Conservation (phyloP, 2,329 filamentous ascomycete species). For the Pseudocercospora eumusae region DNA sequence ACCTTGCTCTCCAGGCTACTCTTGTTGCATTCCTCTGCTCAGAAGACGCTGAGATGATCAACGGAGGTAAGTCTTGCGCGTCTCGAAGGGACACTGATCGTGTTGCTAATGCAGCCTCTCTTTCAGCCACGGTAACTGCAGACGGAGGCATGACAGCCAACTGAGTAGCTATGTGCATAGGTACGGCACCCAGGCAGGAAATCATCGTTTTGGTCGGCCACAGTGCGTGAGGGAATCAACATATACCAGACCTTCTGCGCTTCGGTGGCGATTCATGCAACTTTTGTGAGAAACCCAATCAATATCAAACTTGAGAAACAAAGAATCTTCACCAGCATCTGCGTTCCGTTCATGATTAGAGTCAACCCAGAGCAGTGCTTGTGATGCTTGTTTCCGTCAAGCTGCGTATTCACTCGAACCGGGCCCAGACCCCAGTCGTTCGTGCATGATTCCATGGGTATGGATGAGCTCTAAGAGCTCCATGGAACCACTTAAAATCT, state of each 20-base stretch:
- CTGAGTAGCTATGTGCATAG: conserved; percentile 3
- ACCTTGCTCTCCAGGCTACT: conserved; percentile 28
- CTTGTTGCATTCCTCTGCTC: conserved; percentile 39
- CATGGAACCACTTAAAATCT: not conserved
- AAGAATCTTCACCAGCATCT: not conserved
- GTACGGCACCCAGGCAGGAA: too few relatives aligned
- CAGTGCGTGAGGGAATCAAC: not conserved
- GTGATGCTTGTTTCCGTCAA: conserved; percentile 8
- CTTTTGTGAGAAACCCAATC: not conserved
- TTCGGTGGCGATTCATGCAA: not conserved
- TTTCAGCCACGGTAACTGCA: conserved; percentile 26
- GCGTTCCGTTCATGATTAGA: not conserved
- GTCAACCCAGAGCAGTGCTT: conserved; percentile 1
- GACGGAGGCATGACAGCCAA: conserved; percentile 34
- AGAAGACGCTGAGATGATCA: conserved; percentile 39
- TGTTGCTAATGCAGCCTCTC: conserved; percentile 10
- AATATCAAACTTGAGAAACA: not conserved
- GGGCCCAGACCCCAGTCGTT: not conserved
- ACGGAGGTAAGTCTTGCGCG: conserved; percentile 33
- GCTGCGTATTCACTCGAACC: not conserved
- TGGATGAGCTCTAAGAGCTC: not conserved
- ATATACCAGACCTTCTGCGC: not conserved
- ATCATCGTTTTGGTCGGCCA: too few relatives aligned
- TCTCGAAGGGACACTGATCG: not conserved
- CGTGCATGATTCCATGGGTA: not conserved